A percentile compares a stretch with the other conserved stretches of the same genome.
Evolutionary conservation across 2,329 filamentous ascomycete species (phyloP).

Genomic region (Fusarium cyanostomum): DNA sequence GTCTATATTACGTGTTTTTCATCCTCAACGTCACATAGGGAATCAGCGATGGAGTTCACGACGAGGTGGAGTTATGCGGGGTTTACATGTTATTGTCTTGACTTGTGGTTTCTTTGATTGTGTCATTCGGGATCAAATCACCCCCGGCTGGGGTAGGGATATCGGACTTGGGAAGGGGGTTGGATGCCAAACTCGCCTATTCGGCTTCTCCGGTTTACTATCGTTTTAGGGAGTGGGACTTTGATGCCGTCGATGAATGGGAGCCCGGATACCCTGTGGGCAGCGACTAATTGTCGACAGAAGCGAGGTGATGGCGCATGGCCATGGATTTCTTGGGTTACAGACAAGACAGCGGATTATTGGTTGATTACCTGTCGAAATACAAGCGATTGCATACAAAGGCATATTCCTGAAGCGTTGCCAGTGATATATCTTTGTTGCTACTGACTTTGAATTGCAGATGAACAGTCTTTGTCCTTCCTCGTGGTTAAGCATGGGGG

Average conservation of each 20-base stretch:
- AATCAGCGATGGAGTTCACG: conserved; percentile 49
- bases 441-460: background rate
- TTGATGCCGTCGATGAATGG: conserved; percentile 42
- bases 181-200: conserved; percentile 35
- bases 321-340: conserved; percentile 30
- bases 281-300: conserved; percentile 41
- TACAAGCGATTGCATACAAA: conserved; percentile 18
- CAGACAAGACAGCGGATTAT: conserved; percentile 25
- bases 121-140: conserved; percentile 24
- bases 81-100: conserved; percentile 31
- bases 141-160: conserved; percentile 29
- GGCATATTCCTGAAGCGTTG: background rate
- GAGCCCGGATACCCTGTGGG: conserved; percentile 42
- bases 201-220: conserved; percentile 26
- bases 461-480: background rate
- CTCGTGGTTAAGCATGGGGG: background rate
- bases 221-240: conserved; percentile 34
- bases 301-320: conserved; percentile 24
- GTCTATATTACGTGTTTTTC: conserved; percentile 42
- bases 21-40: conserved; percentile 42
- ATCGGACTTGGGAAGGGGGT: conserved; percentile 26
- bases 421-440: background rate
- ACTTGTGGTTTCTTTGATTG: conserved; percentile 25
- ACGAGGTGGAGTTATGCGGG: conserved; percentile 41
- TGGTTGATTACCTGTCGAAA: conserved; percentile 35